Base-by-base conservation (phyloP, 2,329 filamentous ascomycete species). In the Pyrenophora teres region DNA sequence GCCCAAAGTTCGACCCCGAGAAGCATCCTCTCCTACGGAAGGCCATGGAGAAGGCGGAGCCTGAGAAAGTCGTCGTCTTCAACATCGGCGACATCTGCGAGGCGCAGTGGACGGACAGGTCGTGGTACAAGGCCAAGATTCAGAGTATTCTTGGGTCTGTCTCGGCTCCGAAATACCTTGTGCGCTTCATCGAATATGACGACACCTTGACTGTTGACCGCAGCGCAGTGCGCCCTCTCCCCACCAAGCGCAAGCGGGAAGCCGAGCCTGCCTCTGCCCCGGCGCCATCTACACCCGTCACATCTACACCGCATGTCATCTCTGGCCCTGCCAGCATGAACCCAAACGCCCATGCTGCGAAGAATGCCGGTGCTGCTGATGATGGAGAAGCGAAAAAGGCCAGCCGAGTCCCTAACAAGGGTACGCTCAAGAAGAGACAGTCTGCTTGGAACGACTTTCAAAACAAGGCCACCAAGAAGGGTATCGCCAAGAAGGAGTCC, bases 371-470 rank as follows among this genome's bases (percentile, higher is more conserved):
- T 87, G 89, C 68, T 80, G 80, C 54, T 77, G 79, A 74, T 81
- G 87, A 72, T 81, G 81, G 6, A 77, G 83, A 9, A 27, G 76
- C 80, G 32, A 94, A 93, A 73, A 83, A 87, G 40, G 84, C 86
- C 9, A 87, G 89, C 47, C 86, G 86, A 74, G 83, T 93, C 52
- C 96, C 96, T 78, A 93, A 93, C 65, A 94, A 87, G 56, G 94
- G 92, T 73, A 90, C 95, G 71, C 82, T 97, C 19, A 93, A 97
- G 77, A 89, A 87, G 57, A 88, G 89, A 68, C 96, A 96, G 80
- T 89, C 78, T 68, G 96, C 94, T 71, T 99, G 94, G 94, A 89
- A 97, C 71, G 90, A 95, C 59, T 99, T 96, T 74, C 89, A 86
- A 60, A 81, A 82, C 68, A 96, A 95, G 73, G 79, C 64, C n/a